Evolutionary conservation across 257 asterid species (phyloP), one percentile per base, ranked within the genome.

Genomic region (Lycium barbarum): DNA sequence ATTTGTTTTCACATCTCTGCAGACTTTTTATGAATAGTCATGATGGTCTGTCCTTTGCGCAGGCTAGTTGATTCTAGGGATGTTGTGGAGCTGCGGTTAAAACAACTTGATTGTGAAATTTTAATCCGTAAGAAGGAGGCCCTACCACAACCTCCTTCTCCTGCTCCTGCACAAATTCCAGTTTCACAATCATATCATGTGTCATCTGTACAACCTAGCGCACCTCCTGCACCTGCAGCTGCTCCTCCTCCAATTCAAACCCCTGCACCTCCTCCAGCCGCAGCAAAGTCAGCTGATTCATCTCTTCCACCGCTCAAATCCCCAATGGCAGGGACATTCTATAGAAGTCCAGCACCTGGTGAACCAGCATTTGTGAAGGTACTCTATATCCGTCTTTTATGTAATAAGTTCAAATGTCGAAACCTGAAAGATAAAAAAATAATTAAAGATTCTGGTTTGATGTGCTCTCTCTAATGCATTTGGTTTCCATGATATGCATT

Each of bases 251-350:
- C 93, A 12, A 81, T 53, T 9, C 87, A 93, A 40, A 67, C 90
- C 65, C 89, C 90, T 7, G 92, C 88, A 74, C 84, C 93, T 72
- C 83, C 93, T 71, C 83, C 92, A 61, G 82, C 93, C 65, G 87
- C 91, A 71, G 86, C 94, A 68, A 92, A 84, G 84, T 86, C 91
- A 80, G 51, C 97, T 66, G 92, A 90, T 87, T 94, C 92, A 59
- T 89, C 98, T 84, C 92, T 84, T 84, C 97, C 96, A 80, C 93
- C 93, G 47, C 91, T 95, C 40, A 93, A 93, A 86, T 84, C 87
- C 81, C 99, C 99, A 81, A 94, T 95, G 99, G 97, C 99, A 7
- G 99, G 99, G 86, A 95, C 95, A 55, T 92, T 95, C 85, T 95
- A 94, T 84, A 90, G 97, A 83, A 81, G 95, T 85, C 94, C 97